A percentile compares a stretch with the other conserved stretches of the same genome.
Conservation (phyloP, 164 flowering plant species). For the Vitis amurensis region DNA sequence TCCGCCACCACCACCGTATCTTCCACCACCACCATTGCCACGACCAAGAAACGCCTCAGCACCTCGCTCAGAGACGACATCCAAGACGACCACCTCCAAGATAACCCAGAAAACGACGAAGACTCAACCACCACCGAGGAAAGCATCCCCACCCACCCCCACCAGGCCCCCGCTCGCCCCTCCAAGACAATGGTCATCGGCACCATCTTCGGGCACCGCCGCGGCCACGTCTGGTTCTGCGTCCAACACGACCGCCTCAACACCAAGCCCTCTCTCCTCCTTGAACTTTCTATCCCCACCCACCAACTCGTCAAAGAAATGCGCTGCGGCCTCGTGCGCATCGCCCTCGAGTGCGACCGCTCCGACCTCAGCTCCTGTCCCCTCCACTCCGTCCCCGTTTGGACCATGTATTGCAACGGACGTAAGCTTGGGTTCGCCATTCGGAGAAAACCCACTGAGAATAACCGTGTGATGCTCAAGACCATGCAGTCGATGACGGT, state of each 20-base stretch:
- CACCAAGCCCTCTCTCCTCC: conserved; percentile 57
- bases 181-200: conserved; percentile 74
- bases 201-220: conserved; percentile 73
- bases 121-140: conserved; percentile 7
- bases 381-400: conserved; percentile 61
- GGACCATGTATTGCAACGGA: conserved; percentile 79
- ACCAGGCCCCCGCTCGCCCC: conserved; percentile 36
- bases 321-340: conserved; percentile 63
- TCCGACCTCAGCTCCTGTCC: conserved; percentile 38
- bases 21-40: conserved; percentile 21
- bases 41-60: conserved; percentile 66
- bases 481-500: conserved; percentile 65
- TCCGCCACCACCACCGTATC: conserved; percentile 29
- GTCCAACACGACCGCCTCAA: conserved; percentile 60
- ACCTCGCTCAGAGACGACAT: conserved; percentile 61
- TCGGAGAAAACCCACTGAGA: conserved; percentile 37
- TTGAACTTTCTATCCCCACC: conserved; percentile 68
- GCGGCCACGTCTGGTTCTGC: conserved; percentile 72
- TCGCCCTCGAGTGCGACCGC: conserved; percentile 62
- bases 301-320: conserved; percentile 66
- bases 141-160: conserved; percentile 3
- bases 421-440: conserved; percentile 61
- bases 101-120: conserved; percentile 14
- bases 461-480: conserved; percentile 46
- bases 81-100: conserved; percentile 8